Base-by-base conservation (phyloP, 345 rosid genomes). In the Gossypium thurberi region DNA sequence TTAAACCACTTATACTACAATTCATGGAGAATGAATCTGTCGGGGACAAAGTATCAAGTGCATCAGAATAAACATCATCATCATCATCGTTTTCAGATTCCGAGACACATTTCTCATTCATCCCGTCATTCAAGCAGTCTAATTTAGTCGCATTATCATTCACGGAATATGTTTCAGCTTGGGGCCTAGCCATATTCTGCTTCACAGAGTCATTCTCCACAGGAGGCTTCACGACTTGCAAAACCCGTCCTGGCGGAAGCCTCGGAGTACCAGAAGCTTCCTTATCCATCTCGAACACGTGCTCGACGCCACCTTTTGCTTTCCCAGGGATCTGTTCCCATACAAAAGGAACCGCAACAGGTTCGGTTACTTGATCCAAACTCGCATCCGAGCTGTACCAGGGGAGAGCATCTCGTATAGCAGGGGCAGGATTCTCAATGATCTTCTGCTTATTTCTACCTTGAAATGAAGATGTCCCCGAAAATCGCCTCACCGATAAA, bases 261-360 rank as follows among this genome's bases (percentile, higher is more conserved):
- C 85, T 82, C 3, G 91, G 87, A 21, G 81, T 69, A 52, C 60
- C 78, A 15, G 77, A 42, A 48, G 25, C 78, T 58, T 66, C 77
- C 71, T 80, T 74, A 1, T 15, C 62, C 2, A 71, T 75, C 63
- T 26, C 66, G 13, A 71, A 62, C 71, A 69, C 80, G 11, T 71
- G 65, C 28, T 23, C 50, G 43, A 51, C 26, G 4, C 72, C 69
- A 21, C 75, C 80, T 74, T 85, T 95, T 6, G 86, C 75, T 77
- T 83, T 83, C 21, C 99, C 99, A 52, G 99, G 98, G 70, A 87
- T 85, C 72, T 82, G 86, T 67, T 92, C 98, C 98, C 99, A 95
- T 15, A 75, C 74, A 70, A 95, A 95, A 77, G 99, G 98, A 73
- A 95, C 93, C 7, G 97, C 89, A 60, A 75, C 94, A 25, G 91